These are phyloP conservation scores for Ophiosphaerella narmari DNA, from an alignment of 2,329 filamentous ascomycete species.

Conservation along the genomic window DNA sequence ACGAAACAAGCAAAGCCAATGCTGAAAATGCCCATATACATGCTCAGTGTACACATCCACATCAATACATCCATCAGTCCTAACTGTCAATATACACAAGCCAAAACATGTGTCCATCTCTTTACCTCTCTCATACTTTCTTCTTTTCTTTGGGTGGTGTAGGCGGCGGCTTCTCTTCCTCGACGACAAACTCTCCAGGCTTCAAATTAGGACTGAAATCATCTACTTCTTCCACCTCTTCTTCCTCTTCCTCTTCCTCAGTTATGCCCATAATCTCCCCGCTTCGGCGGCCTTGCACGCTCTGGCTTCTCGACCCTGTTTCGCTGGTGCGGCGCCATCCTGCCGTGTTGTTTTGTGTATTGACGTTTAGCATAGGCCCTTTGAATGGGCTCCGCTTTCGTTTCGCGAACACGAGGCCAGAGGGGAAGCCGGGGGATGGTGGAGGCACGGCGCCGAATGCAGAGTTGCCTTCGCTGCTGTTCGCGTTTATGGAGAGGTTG, in stretches of 20 bases:
- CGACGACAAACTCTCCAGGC: conserved; percentile 40
- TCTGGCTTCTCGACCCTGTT: conserved; percentile 51
- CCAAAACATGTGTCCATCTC: background rate
- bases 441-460: conserved; percentile 61
- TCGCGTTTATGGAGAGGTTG: conserved; percentile 44
- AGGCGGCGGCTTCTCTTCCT: conserved; percentile 11
- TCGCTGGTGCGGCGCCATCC: conserved; percentile 8
- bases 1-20: background rate
- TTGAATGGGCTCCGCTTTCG: conserved; percentile 82
- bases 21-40: background rate
- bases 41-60: background rate
- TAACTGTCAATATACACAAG: background rate
- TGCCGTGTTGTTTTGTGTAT: conserved; percentile 38
- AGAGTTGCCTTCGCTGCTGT: conserved; percentile 48
- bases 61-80: background rate
- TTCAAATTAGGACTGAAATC: conserved; percentile 58
- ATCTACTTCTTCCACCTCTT: conserved; percentile 61
- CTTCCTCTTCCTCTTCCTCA: conserved; percentile 52
- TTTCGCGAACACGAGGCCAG: conserved; percentile 77
- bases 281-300: conserved; percentile 69
- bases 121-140: background rate
- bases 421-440: conserved; percentile 48
- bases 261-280: conserved; percentile 71
- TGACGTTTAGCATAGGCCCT: conserved; percentile 67
- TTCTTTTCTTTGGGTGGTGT: conserved; percentile 10